A percentile compares a stretch with the other conserved stretches of the same genome.
Conservation (phyloP, 306 rosid species). For the Cicer chorassanicum region DNA sequence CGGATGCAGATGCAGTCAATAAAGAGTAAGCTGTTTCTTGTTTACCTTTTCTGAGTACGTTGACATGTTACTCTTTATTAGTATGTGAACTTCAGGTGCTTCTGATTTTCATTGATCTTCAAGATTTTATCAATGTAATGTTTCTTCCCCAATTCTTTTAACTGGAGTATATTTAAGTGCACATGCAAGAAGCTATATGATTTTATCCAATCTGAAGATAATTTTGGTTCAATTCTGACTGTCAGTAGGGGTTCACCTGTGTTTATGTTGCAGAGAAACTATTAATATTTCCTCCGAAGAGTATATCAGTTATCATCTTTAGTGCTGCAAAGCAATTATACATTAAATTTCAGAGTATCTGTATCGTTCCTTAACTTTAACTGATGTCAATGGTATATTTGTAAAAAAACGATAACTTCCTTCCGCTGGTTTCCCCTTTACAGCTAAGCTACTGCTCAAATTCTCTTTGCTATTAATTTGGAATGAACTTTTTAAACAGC, state of each 20-base stretch:
- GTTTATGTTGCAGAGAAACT: constrained; percentile 8
- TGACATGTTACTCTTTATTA: constrained; percentile 30
- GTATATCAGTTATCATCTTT: constrained; percentile 14
- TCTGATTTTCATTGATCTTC: constrained; percentile 23
- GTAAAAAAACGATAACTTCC: not conserved
- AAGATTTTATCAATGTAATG: constrained; percentile 14
- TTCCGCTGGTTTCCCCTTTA: constrained; percentile 15
- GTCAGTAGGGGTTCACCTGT: constrained; percentile 14
- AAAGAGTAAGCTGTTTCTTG: constrained; percentile 61
- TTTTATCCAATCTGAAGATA: constrained; percentile 15
- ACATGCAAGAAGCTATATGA: constrained; percentile 19
- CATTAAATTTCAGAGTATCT: not conserved
- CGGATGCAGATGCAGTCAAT: constrained; percentile 59
- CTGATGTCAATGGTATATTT: not conserved
- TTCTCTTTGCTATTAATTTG: not conserved
- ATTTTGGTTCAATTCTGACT: constrained; percentile 31
- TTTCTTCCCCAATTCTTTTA: constrained; percentile 17
- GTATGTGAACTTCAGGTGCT: constrained; percentile 18
- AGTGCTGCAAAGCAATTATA: not conserved
- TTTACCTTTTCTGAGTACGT: constrained; percentile 21
- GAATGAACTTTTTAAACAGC: constrained; percentile 3
- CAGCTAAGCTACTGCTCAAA: constrained; percentile 2
- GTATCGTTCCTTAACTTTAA: not conserved
- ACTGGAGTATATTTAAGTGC: constrained; percentile 7
- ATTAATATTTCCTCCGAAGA: not conserved